These are phyloP conservation scores for Veloboletus limbatus DNA, from an alignment of 1,284 basidiomycete genomes.

Conservation along the genomic window DNA sequence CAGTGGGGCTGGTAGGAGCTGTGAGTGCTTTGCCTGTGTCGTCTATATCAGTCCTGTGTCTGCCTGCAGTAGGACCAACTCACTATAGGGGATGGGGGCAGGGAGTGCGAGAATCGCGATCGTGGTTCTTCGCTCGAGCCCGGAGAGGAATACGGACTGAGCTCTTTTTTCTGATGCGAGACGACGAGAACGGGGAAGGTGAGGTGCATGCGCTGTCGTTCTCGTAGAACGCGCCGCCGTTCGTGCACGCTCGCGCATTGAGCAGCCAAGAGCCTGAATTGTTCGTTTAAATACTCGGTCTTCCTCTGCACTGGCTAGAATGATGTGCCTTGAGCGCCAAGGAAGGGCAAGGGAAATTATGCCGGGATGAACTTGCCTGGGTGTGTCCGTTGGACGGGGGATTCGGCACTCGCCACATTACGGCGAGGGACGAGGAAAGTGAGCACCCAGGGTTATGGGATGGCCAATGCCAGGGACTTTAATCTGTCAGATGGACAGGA, in stretches of 20 bases:
- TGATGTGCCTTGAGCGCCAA: neutral
- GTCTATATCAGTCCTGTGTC: neutral
- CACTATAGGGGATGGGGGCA: slow-evolving; percentile 16
- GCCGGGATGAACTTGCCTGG: slow-evolving; percentile 7
- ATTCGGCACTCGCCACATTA: slow-evolving; percentile 7
- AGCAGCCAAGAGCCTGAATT: slow-evolving; percentile 16
- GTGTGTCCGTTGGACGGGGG: neutral
- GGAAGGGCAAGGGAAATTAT: neutral
- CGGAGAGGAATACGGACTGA: neutral
- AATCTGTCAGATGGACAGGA: neutral
- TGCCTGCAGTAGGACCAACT: neutral
- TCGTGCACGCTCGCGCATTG: slow-evolving; percentile 21
- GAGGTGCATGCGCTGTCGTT: too few relatives aligned
- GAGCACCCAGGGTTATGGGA: too few relatives aligned
- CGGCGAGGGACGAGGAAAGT: neutral
- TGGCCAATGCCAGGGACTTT: neutral
- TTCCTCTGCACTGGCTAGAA: neutral
- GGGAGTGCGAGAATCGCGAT: slow-evolving; percentile 23
- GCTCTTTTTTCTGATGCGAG: too few relatives aligned
- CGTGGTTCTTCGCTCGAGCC: slow-evolving; percentile 23
- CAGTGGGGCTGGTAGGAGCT: neutral
- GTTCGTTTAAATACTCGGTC: slow-evolving; percentile 7
- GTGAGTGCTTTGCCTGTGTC: slow-evolving; percentile 6
- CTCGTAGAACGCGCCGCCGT: slow-evolving; percentile 16
- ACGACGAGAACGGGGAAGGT: too few relatives aligned